phyloP scores from a whole-genome alignment of 2,329 filamentous ascomycete species.

The Cercospora canescens region DNA sequence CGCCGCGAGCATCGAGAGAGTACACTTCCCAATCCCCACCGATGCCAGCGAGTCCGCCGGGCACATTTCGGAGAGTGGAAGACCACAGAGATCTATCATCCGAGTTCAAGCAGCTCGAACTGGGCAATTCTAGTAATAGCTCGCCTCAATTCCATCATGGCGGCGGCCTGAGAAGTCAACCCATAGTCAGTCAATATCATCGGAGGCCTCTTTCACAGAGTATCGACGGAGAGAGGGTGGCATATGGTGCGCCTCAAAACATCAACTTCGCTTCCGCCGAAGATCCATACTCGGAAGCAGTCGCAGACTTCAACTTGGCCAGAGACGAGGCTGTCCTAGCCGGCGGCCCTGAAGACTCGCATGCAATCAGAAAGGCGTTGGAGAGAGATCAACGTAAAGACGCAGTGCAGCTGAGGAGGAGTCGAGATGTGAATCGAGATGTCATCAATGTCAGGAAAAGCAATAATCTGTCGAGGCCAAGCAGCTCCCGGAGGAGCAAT shows the following conservation, averaged over 20 bases:
- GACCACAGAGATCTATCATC: constrained; percentile 6
- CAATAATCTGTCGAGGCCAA: background rate
- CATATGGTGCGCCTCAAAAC: background rate
- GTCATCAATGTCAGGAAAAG: constrained; percentile 5
- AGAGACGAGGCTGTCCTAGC: constrained; percentile 9
- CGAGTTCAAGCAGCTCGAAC: constrained; percentile 3
- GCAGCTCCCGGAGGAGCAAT: constrained; percentile 1
- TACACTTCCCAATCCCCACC: constrained; percentile 1
- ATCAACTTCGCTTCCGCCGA: background rate
- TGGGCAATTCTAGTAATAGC: background rate
- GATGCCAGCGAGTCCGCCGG: background rate
- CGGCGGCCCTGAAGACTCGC: constrained; percentile 8
- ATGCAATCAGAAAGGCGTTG: constrained; percentile 12
- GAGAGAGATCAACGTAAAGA: constrained; percentile 6
- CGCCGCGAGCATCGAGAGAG: background rate
- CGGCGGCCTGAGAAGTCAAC: background rate
- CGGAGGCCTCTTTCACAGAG: background rate
- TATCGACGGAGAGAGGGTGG: background rate
- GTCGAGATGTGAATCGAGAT: constrained; percentile 6
- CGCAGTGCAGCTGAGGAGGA: background rate
- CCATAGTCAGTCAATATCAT: background rate
- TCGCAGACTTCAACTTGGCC: constrained; percentile 13
- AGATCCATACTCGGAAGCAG: constrained; percentile 15
- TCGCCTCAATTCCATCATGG: background rate
- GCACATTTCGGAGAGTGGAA: background rate